Evolutionary conservation across 129 eudicot species (phyloP), one percentile per base, ranked within the genome.

Genomic region (Flaveria trinervia): DNA sequence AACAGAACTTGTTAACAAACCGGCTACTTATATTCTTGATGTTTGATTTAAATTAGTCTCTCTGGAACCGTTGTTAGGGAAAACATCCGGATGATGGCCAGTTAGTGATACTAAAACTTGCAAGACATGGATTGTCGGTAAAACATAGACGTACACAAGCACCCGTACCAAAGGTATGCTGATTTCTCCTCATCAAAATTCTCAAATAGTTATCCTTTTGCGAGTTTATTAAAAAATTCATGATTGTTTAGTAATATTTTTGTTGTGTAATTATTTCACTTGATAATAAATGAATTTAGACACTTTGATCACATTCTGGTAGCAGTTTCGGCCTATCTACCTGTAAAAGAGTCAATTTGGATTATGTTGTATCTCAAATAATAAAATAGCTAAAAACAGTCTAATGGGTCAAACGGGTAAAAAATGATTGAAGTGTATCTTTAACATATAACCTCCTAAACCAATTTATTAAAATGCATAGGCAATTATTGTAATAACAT

Each of bases 101-200:
- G 39, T 97, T 94, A 3, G 90, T 95, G 62, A 39, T 89, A 16
- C 56, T 95, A 60, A 91, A 83, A 89, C 86, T 88, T 43, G 93
- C 87, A 16, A 89, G 73, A 80, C 68, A 14, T 73, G 96, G 97
- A 52, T 85, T 91, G 78, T 68, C 90, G 4, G 85, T 95, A 67
- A 91, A 76, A 77, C 94, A 95, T 74, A 83, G 92, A 56, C 89
- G 92, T 10, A 83, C 86, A 45, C 83, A 77, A 74, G 92, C 89
- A 65, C 82, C 88, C 10, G 86, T 95, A 18, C 99, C 99, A 18
- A 95, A 95, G 99, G 99, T 95, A 85, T 67, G 57, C 12, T 23
- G 36, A 28, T 52, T 16, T 52, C 14, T 39, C 5, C 4, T 36
- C 65, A 44, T 52, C 8, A 22, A 13, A 13, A 4, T 3, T 65